Percentiles rank a stretch among this genome's conserved stretches.
These are phyloP conservation scores for Fragaria ananassa DNA, from an alignment of 306 rosid genomes.

Conservation along the genomic window DNA sequence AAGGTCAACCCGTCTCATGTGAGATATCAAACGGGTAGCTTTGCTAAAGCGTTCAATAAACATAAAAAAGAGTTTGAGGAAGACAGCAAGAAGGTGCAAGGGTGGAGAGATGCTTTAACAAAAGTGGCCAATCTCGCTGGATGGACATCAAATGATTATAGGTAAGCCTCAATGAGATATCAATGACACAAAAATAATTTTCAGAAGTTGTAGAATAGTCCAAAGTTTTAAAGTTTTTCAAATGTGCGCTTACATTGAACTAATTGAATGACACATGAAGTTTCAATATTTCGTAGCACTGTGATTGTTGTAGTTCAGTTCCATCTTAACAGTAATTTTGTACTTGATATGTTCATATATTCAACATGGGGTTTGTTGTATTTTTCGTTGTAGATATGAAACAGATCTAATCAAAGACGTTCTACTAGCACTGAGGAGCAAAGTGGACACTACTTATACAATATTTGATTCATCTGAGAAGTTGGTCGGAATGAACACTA, in stretches of 20 bases:
- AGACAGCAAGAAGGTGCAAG: background rate
- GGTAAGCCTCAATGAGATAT: background rate
- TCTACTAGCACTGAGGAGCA: background rate
- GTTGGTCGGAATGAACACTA: background rate
- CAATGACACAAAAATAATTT: too few relatives aligned
- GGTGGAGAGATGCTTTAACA: slow-evolving; percentile 2
- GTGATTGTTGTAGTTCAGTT: too few relatives aligned
- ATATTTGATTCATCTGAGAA: background rate
- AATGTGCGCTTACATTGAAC: too few relatives aligned
- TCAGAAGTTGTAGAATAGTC: too few relatives aligned
- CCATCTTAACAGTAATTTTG: too few relatives aligned
- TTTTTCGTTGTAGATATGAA: background rate
- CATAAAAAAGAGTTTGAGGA: background rate
- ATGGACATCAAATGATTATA: background rate
- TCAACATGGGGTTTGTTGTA: background rate
- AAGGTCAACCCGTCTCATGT: slow-evolving; percentile 20
- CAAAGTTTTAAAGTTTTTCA: too few relatives aligned
- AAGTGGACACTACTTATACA: background rate
- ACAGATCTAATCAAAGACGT: background rate
- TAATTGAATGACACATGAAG: too few relatives aligned
- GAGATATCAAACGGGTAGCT: slow-evolving; percentile 17
- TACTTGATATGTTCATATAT: too few relatives aligned
- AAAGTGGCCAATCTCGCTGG: slow-evolving; percentile 11
- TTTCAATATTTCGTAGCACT: too few relatives aligned
- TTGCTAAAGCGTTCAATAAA: slow-evolving; percentile 8